Base-by-base conservation (phyloP, 495 filamentous ascomycete genomes). In the Xylaria longipes region DNA sequence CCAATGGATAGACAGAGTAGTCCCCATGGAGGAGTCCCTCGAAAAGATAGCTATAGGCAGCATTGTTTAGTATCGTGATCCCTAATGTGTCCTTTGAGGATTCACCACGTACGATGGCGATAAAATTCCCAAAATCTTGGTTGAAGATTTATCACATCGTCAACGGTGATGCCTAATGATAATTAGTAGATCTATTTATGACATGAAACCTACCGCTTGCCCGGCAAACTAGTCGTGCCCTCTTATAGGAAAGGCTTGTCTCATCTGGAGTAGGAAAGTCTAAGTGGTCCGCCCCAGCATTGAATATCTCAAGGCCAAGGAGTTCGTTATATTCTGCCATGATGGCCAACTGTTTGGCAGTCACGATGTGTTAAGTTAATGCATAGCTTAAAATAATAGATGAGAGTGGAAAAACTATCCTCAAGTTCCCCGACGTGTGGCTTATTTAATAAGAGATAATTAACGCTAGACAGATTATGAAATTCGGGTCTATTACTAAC, bases 331-430 rank as follows among this genome's bases (percentile, higher is more conserved):
- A 58, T 20, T 48, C 2, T 11, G 41, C 60, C 66, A 69, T 69
- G 33, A n/a, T 58, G 25, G 11, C 15, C 5, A n/a, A 46, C 17
- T 39, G 15, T 41, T 91, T 92, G 74, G 77, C 7, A 9, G 45
- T 7, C 1, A 27, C 27, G 6, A 22, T 7, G 39, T 12, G 15
- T 25, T 2, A 31, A n/a, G 3, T 25, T 48, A 5, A 27, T 17
- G 0, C 5, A 6, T 12, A n/a, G 15, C 5, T n/a, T 14, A 1
- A 65, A 48, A 31, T 0, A 35, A 2, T 5, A 25, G 9, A 50
- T 31, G 2, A 11, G 20, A 14, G 11, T 45, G 5, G 5, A 1
- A 45, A 41, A 52, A n/a, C 0, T 52, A 1, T 35, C 5, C 12
- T 60, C 17, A 22, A n/a, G 15, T 20, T 58, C 56, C 9, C 6